Conservation (phyloP, 2,329 filamentous ascomycete genomes). For the Anisogramma anomala region DNA sequence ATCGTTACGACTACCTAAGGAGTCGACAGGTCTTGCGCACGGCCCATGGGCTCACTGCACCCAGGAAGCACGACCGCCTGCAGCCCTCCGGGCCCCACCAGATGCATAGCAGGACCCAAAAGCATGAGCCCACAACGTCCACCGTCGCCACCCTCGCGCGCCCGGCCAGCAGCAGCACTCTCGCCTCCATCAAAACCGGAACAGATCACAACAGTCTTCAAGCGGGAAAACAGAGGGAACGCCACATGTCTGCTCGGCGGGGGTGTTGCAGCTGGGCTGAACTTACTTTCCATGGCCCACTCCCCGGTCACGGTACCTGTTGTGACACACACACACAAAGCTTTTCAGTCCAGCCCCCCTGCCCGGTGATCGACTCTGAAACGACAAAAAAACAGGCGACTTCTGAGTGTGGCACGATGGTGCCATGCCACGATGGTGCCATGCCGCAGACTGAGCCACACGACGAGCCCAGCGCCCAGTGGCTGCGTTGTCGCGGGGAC, state of each 20-base stretch:
- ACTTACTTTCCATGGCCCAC: constrained; percentile 39
- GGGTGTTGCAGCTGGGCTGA: neutral
- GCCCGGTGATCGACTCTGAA: neutral
- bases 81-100: neutral
- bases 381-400: neutral
- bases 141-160: no score
- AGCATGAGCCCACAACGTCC: neutral
- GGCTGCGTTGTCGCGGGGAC: no score
- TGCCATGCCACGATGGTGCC: no score
- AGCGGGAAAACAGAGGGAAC: constrained; percentile 4
- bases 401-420: neutral
- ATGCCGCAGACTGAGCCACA: no score
- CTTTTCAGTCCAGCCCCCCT: constrained; percentile 17
- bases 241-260: constrained; percentile 11
- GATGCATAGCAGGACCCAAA: neutral
- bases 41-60: neutral
- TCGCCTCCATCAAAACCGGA: neutral
- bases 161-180: no score
- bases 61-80: neutral
- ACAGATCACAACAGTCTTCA: neutral
- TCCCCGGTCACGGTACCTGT: constrained; percentile 39
- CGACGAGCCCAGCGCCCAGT: no score
- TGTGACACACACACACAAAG: constrained; percentile 1
- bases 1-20: no score
- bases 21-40: no score